Conservation (phyloP, 139 green algal genomes). For the Volvox reticuliferus region DNA sequence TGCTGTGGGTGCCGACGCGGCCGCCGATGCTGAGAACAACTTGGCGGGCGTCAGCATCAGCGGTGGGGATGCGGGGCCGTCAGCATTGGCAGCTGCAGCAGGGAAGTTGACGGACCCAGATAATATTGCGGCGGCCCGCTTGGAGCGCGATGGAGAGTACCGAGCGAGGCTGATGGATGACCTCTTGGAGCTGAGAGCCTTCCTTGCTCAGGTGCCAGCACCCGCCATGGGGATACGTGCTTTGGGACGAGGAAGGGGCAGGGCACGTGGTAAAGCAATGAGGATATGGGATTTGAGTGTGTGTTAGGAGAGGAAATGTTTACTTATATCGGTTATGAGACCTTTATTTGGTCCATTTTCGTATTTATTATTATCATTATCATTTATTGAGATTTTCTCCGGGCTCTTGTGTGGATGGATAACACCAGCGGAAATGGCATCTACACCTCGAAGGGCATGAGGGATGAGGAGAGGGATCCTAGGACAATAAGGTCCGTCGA, state of each 20-base stretch:
- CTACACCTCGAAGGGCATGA: no score
- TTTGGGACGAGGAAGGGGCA: no score
- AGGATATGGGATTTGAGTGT: background rate
- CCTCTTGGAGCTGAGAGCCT: conserved; percentile 71
- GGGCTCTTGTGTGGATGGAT: no score
- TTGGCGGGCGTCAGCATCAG: background rate
- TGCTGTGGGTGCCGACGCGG: background rate
- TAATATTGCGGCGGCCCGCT: conserved; percentile 40
- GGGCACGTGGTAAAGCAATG: no score
- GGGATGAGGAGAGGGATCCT: no score
- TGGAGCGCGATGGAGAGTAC: conserved; percentile 56
- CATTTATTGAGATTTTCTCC: no score
- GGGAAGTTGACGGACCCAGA: conserved; percentile 31
- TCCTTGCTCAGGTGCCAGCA: conserved; percentile 55
- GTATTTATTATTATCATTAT: no score
- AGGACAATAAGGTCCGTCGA: no score
- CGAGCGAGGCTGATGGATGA: conserved; percentile 67
- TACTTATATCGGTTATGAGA: no score
- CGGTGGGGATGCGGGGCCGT: background rate
- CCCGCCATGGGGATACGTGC: no score
- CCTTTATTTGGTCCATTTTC: no score
- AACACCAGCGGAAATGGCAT: no score
- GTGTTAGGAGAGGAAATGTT: background rate
- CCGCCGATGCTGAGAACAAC: conserved; percentile 38
- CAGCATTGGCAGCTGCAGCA: background rate